phyloP scores from a whole-genome alignment of 1,284 basidiomycete genomes.

The Fistulinella cinereoalba region DNA sequence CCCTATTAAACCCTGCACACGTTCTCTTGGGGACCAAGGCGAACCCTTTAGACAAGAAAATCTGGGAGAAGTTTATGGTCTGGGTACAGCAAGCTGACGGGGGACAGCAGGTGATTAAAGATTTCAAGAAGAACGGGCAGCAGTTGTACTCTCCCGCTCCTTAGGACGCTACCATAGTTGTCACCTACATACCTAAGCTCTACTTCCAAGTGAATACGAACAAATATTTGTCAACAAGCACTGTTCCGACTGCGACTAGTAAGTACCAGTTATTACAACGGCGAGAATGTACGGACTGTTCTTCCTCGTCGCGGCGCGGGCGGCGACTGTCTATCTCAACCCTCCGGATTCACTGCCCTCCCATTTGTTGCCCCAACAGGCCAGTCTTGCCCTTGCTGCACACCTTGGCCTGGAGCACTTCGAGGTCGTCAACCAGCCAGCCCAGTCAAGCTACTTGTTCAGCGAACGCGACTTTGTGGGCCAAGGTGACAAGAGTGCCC shows the following conservation, averaged over 20 bases:
- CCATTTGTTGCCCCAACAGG: conserved; percentile 48
- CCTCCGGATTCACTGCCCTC: conserved; percentile 36
- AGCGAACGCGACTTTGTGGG: conserved; percentile 56
- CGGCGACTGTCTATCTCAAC: conserved; percentile 55
- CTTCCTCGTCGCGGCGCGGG: conserved; percentile 35
- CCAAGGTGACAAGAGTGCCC: conserved; percentile 45
- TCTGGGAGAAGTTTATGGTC: conserved; percentile 38
- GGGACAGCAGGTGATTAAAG: conserved; percentile 40
- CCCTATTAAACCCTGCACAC: conserved; percentile 44
- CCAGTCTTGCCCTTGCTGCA: conserved; percentile 57
- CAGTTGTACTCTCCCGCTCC: conserved; percentile 25
- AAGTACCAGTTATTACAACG: no score
- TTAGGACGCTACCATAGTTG: no score
- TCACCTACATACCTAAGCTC: no score
- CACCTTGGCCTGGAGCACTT: conserved; percentile 70
- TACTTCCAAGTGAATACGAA: no score
- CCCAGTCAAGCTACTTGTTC: conserved; percentile 28
- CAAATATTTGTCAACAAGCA: conserved; percentile 22
- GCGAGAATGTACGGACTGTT: no score
- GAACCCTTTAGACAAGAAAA: conserved; percentile 15
- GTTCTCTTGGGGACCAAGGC: conserved; percentile 35
- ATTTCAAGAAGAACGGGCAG: conserved; percentile 33
- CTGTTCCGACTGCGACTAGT: no score
- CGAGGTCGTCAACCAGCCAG: conserved; percentile 46
- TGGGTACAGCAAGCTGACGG: conserved; percentile 41